Evolutionary conservation across 2,329 filamentous ascomycete species (phyloP), one percentile per base, ranked within the genome.

Genomic region (Ascochyta pisi): DNA sequence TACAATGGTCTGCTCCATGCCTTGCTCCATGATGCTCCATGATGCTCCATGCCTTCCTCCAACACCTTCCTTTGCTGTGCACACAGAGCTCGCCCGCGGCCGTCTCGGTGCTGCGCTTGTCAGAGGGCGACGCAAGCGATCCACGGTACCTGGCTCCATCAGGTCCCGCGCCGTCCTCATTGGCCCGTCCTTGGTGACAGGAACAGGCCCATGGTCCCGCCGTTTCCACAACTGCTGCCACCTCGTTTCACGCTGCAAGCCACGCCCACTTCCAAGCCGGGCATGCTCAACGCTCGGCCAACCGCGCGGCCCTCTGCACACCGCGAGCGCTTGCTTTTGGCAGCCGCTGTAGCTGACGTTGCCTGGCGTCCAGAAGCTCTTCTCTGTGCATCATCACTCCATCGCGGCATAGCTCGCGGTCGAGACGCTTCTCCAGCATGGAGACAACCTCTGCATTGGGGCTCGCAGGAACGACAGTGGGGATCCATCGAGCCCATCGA

Each of bases 201-300:
- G 27, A n/a, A 16, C 31, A 29, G 42, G 27, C 35, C 42, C 15
- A 35, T 13, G 8, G 35, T 37, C 37, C 38, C 38, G 44, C 44
- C 39, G 50, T 42, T 43, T 37, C 31, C 29, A 33, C n/a, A 37
- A 22, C 43, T 47, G 31, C 29, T 47, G 50, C 51, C 48, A 48
- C 33, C 47, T 50, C 42, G 52, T 55, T 55, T 55, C 52, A 55
- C 22, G 39, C 46, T 50, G 37, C 41, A 50, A 55, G 52, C 52
- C 52, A 55, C 52, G 35, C 26, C 47, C 52, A 46, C 41, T 29
- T 41, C 37, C 42, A 55, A 50, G 46, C 53, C 52, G 37, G 35
- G 19, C 41, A 23, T 35, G 43, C 27, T 44, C 19, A 10, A 42
- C 44, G 53, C 46, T 50, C 47, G 42, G 53, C 53, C 53, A 55